Conservation (phyloP, 352 stramenopile species). For the Phytophthora idaei region DNA sequence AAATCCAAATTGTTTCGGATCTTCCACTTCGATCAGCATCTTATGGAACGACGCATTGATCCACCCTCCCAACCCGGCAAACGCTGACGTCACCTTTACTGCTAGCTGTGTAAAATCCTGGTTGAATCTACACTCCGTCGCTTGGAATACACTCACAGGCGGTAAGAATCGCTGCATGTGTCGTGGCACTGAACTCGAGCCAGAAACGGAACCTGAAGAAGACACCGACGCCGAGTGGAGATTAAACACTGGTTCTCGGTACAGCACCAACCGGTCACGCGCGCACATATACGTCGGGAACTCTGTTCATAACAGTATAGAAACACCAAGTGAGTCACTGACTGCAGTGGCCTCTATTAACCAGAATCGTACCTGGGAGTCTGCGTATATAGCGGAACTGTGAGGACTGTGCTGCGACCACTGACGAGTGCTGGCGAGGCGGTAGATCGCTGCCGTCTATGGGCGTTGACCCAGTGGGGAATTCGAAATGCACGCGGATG, state of each 20-base stretch:
- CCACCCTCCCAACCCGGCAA: slow-evolving; percentile 64
- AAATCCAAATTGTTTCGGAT: slow-evolving; percentile 35
- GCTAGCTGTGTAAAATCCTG: slow-evolving; percentile 72
- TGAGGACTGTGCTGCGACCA: slow-evolving; percentile 24
- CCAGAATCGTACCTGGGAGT: slow-evolving; percentile 49
- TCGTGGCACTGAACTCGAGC: slow-evolving; percentile 16
- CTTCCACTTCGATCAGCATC: slow-evolving; percentile 57
- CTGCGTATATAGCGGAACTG: slow-evolving; percentile 59
- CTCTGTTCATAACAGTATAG: slow-evolving; percentile 30
- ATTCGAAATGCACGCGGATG: slow-evolving; percentile 67
- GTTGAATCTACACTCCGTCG: slow-evolving; percentile 71
- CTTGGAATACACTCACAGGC: slow-evolving; percentile 70
- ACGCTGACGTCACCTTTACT: slow-evolving; percentile 69
- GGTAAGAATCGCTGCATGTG: slow-evolving; percentile 59
- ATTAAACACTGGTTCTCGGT: slow-evolving; percentile 57
- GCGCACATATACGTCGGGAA: slow-evolving; percentile 72
- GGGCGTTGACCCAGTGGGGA: slow-evolving; percentile 16
- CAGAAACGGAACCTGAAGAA: slow-evolving; percentile 5
- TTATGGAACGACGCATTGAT: slow-evolving; percentile 68
- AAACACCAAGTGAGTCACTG: slow-evolving; percentile 1
- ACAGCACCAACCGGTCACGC: slow-evolving; percentile 53
- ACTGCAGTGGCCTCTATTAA: background rate
- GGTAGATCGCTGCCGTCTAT: slow-evolving; percentile 34
- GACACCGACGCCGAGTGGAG: slow-evolving; percentile 33
- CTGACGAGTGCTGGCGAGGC: slow-evolving; percentile 33